Percentiles rank a stretch among this genome's conserved stretches.
Evolutionary conservation across 2,329 filamentous ascomycete genomes (phyloP).

Genomic region (Exophiala sp.): DNA sequence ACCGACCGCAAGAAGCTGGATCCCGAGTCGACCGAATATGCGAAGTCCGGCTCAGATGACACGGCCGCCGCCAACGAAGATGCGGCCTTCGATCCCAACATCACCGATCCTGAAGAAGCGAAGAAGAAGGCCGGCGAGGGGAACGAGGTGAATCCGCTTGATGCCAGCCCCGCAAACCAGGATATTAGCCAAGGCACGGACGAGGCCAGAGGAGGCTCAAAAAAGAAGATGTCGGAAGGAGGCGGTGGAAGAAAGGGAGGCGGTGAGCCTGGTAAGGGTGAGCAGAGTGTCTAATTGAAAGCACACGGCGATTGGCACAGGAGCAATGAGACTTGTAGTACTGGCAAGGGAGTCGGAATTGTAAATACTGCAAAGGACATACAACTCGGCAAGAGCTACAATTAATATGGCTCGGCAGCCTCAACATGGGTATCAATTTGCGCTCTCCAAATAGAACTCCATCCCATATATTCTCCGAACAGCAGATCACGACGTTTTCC

Average conservation of each 20-base stretch:
- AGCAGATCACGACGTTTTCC: constrained; percentile 19
- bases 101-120: constrained; percentile 61
- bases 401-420: neutral
- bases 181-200: constrained; percentile 49
- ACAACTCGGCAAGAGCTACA: neutral
- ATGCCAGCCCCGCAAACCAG: constrained; percentile 56
- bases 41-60: constrained; percentile 60
- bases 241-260: constrained; percentile 37
- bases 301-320: neutral
- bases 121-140: constrained; percentile 41
- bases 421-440: constrained; percentile 8
- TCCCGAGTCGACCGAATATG: constrained; percentile 60
- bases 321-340: neutral
- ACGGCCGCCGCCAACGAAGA: constrained; percentile 51
- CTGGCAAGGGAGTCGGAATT: constrained; percentile 2
- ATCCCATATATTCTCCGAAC: neutral
- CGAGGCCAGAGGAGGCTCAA: constrained; percentile 40
- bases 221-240: constrained; percentile 36
- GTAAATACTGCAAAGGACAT: neutral
- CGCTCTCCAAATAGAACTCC: neutral
- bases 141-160: constrained; percentile 46
- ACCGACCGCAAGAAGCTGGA: constrained; percentile 57
- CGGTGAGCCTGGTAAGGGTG: neutral
- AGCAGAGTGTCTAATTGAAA: neutral
- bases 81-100: constrained; percentile 62